A percentile compares a stretch with the other conserved stretches of the same genome.
Conservation (phyloP, 73 alveolate genomes). For the Uronychia binucleata region DNA sequence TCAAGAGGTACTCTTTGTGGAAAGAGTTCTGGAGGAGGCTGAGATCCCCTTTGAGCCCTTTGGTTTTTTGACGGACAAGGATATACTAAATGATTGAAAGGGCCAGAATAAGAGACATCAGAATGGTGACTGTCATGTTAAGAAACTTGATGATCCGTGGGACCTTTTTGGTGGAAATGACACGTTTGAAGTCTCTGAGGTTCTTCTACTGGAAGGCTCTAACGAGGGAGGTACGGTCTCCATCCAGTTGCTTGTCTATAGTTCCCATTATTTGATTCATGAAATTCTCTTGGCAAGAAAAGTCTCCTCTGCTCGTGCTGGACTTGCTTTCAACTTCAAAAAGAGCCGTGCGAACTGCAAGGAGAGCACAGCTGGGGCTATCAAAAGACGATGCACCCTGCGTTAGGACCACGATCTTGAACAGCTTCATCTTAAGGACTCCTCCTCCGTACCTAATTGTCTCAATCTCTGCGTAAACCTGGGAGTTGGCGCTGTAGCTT, state of each 20-base stretch:
- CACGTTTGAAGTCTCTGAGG: neutral
- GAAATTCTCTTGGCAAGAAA: too few relatives aligned
- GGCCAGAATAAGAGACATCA: neutral
- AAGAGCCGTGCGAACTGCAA: neutral
- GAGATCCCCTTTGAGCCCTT: too few relatives aligned
- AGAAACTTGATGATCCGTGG: neutral
- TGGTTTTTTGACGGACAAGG: neutral
- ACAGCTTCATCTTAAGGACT: neutral
- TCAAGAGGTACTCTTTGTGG: too few relatives aligned
- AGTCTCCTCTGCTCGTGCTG: too few relatives aligned
- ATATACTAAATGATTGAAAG: neutral
- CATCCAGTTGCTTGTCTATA: neutral
- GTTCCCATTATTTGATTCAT: neutral
- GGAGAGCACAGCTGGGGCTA: neutral
- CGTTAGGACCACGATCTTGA: neutral
- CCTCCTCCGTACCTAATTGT: neutral
- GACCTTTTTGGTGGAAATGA: neutral
- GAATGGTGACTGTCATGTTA: neutral
- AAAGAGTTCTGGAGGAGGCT: too few relatives aligned
- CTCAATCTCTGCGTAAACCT: neutral
- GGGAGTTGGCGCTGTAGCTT: neutral
- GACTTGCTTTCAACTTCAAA: neutral
- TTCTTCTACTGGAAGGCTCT: neutral
- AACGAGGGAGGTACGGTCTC: neutral
- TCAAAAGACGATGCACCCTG: neutral